Base-by-base conservation (phyloP, 2,329 filamentous ascomycete genomes). In the Arthrobotrys sphaeroides region DNA sequence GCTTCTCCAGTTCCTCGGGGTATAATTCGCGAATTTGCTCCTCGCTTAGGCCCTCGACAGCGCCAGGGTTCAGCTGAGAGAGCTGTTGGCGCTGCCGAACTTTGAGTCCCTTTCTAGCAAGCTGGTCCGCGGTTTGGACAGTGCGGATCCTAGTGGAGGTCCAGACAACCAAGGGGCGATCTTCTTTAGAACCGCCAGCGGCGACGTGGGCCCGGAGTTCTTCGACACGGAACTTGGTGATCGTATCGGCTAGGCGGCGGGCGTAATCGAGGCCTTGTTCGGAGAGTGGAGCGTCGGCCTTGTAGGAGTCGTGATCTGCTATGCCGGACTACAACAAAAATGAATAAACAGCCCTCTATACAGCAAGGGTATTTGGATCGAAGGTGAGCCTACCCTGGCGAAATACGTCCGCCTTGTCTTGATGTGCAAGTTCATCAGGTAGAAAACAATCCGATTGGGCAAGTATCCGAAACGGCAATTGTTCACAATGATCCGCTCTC, bases 391-490 rank as follows among this genome's bases (percentile, higher is more conserved):
- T 79, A 84, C 90, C 77, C 94, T 88, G 53, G 90, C 94, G 82
- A 98, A 98, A 83, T 96, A 98, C 5, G 93, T 98, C 77, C 92
- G 92, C 68, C 94, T 89, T 55, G 91, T 91, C 83, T 99, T 98
- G 85, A 97, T 97, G 83, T 99, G 95, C 22, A 98, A 86, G 81
- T 99, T 99, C 81, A 97, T 92, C 51, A 99, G 88, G 83, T 98
- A 99, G 83, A 99, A 99, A 66, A 99, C 94, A 78, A 99, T 99
- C 75, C 95, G 90, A 82, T 99, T 94, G 0, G 94, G 96, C 31
- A 99, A 87, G 81, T 99, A 99, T 79, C 94, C 94, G 82, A 99
- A 98, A 81, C 91, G 94, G 82, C 95, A 92, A 79, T 98, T 97
- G 84, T 99, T 99, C 83, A 98, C 94, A 79, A 94, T 91, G 81